Evolutionary conservation across 352 stramenopile genomes (phyloP).

Genomic region (Pythium sukuiense): DNA sequence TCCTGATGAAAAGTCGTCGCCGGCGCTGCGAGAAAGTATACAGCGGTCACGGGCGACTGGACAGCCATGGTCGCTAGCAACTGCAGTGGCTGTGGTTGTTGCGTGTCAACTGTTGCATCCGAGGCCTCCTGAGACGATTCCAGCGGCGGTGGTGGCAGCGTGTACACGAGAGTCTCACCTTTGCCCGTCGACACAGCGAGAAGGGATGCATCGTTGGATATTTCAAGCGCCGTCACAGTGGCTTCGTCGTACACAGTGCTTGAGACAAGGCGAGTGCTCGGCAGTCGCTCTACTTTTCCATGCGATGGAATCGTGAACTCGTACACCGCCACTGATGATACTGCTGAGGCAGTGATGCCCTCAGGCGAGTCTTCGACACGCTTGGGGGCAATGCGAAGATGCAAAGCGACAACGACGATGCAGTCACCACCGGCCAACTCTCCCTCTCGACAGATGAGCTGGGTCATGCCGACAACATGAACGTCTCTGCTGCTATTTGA

Average conservation of each 20-base stretch:
- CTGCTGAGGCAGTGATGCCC: not conserved
- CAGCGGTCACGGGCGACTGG: not conserved
- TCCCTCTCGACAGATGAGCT: conserved; percentile 4
- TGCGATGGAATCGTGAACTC: conserved; percentile 5
- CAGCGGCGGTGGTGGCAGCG: not conserved
- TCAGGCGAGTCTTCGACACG: not conserved
- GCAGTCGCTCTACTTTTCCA: not conserved
- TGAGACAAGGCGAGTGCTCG: not conserved
- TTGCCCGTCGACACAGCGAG: conserved; percentile 22
- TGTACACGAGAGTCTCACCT: conserved; percentile 16
- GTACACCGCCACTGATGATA: conserved; percentile 15
- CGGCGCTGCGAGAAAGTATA: conserved; percentile 21
- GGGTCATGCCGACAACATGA: not conserved
- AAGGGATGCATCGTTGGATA: conserved; percentile 10
- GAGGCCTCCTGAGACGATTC: not conserved
- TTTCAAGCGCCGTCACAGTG: conserved; percentile 2
- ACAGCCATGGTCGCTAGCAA: conserved; percentile 7
- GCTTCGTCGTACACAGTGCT: conserved; percentile 1
- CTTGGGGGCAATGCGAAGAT: not conserved
- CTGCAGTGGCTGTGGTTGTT: not conserved
- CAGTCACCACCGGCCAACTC: not conserved
- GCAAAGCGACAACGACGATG: conserved; percentile 8
- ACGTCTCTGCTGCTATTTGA: not conserved
- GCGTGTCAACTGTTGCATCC: not conserved
- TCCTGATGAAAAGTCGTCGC: not conserved